Conservation (phyloP, 2,329 filamentous ascomycete species). For the Hawksworthiomyces lignivorus region DNA sequence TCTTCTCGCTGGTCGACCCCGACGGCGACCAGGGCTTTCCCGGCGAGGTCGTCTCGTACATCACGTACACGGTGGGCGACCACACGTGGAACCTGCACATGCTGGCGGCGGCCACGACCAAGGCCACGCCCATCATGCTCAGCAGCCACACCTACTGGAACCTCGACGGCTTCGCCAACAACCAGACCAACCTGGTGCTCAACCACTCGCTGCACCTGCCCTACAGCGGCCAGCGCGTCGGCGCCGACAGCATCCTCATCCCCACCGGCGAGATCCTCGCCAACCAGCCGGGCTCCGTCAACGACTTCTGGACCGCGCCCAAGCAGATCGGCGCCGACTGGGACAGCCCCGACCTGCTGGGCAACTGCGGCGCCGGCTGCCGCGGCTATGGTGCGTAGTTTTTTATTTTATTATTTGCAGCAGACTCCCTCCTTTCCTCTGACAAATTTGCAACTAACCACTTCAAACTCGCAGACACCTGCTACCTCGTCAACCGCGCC, state of each 20-base stretch:
- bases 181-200: slow-evolving; percentile 54
- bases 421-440: too few relatives aligned
- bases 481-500: slow-evolving; percentile 60
- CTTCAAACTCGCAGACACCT: too few relatives aligned
- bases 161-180: slow-evolving; percentile 70
- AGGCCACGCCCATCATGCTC: slow-evolving; percentile 78
- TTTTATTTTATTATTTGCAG: slow-evolving; percentile 1
- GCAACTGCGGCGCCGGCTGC: slow-evolving; percentile 76
- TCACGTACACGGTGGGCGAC: slow-evolving; percentile 64
- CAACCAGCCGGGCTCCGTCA: slow-evolving; percentile 59
- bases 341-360: slow-evolving; percentile 48
- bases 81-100: slow-evolving; percentile 67
- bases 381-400: slow-evolving; percentile 67
- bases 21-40: slow-evolving; percentile 72
- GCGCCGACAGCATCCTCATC: slow-evolving; percentile 62
- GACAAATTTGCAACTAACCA: too few relatives aligned
- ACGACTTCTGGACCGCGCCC: slow-evolving; percentile 74
- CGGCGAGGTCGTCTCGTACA: slow-evolving; percentile 64
- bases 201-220: slow-evolving; percentile 70
- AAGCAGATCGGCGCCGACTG: slow-evolving; percentile 73
- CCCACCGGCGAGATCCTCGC: slow-evolving; percentile 69
- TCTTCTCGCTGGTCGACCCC: slow-evolving; percentile 65
- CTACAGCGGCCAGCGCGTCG: slow-evolving; percentile 63
- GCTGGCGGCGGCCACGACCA: slow-evolving; percentile 60
- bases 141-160: slow-evolving; percentile 74